Conservation (phyloP, 1,284 basidiomycete species). For the Rhodotorula sp. region DNA sequence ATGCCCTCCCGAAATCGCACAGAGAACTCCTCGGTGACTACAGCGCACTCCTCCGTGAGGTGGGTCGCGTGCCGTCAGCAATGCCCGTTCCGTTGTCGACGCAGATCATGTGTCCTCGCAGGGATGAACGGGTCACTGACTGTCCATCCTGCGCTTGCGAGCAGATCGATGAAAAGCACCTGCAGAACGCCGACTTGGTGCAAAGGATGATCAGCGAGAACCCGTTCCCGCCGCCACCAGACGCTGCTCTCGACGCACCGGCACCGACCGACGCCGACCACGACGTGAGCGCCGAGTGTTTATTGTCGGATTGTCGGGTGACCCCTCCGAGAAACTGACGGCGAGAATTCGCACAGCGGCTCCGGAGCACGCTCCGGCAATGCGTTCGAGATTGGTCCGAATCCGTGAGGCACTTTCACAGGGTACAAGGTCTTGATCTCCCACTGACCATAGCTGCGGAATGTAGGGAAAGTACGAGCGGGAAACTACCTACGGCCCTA, state of each 20-base stretch:
- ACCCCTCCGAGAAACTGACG: background rate
- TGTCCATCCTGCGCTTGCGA: background rate
- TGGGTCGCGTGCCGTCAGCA: background rate
- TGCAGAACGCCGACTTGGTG: conserved; percentile 22
- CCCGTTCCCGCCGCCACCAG: conserved; percentile 28
- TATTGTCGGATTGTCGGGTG: rapidly evolving
- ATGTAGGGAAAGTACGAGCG: conserved; percentile 70
- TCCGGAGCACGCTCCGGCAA: conserved; percentile 83
- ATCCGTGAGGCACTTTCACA: conserved; percentile 56
- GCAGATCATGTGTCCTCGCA: background rate
- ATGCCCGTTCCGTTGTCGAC: rapidly evolving
- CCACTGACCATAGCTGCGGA: background rate
- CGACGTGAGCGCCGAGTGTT: conserved; percentile 15
- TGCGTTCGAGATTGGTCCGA: conserved; percentile 87
- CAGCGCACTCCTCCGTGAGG: conserved; percentile 20
- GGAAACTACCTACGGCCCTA: conserved; percentile 71
- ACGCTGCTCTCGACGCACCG: conserved; percentile 19
- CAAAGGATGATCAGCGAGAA: conserved; percentile 22
- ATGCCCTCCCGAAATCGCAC: conserved; percentile 19
- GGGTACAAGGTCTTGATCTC: rapidly evolving
- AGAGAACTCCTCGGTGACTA: conserved; percentile 26
- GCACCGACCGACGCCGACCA: conserved; percentile 38
- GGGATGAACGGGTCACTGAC: background rate
- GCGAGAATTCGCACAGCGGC: conserved; percentile 80
- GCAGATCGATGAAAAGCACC: conserved; percentile 26